Evolutionary conservation across 208 protist genomes (phyloP).

Genomic region (Trypanosoma grayi): DNA sequence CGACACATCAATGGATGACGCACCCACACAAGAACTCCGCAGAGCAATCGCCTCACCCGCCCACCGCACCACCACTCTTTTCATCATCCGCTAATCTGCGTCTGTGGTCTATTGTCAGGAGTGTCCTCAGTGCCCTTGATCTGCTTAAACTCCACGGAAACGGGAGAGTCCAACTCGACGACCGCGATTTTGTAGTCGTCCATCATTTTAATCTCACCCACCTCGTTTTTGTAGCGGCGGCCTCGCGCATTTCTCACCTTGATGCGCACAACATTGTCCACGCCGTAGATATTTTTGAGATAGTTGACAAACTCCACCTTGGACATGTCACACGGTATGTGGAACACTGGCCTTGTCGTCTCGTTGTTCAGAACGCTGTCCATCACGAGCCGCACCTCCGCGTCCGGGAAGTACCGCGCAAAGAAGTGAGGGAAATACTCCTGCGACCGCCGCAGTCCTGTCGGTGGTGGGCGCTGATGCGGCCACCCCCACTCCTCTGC

Average conservation of each 20-base stretch:
- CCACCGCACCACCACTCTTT: background rate
- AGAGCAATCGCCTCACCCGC: too few species aligned
- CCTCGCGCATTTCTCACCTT: slow-evolving; percentile 67
- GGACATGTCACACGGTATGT: slow-evolving; percentile 85
- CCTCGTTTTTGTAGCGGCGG: slow-evolving; percentile 83
- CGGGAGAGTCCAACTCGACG: slow-evolving; percentile 79
- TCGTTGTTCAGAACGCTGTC: slow-evolving; percentile 89
- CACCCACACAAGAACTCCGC: too few species aligned
- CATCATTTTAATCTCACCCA: slow-evolving; percentile 77
- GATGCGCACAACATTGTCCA: slow-evolving; percentile 80
- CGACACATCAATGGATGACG: too few species aligned
- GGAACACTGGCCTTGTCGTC: slow-evolving; percentile 74
- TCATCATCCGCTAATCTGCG: slow-evolving; percentile 43
- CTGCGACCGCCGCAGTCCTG: slow-evolving; percentile 67
- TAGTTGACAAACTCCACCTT: slow-evolving; percentile 84
- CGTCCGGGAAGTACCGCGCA: slow-evolving; percentile 78
- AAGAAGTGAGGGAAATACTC: slow-evolving; percentile 85
- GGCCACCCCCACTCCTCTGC: slow-evolving; percentile 81
- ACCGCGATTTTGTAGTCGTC: slow-evolving; percentile 80
- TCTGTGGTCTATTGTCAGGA: slow-evolving; percentile 72
- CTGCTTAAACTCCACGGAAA: slow-evolving; percentile 83
- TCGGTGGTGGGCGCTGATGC: slow-evolving; percentile 66
- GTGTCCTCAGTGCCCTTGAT: slow-evolving; percentile 89
- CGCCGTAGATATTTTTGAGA: slow-evolving; percentile 80
- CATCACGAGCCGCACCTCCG: slow-evolving; percentile 71